These are phyloP conservation scores for Rhodotorula sp. DNA, from an alignment of 1,284 basidiomycete species.

Conservation along the genomic window DNA sequence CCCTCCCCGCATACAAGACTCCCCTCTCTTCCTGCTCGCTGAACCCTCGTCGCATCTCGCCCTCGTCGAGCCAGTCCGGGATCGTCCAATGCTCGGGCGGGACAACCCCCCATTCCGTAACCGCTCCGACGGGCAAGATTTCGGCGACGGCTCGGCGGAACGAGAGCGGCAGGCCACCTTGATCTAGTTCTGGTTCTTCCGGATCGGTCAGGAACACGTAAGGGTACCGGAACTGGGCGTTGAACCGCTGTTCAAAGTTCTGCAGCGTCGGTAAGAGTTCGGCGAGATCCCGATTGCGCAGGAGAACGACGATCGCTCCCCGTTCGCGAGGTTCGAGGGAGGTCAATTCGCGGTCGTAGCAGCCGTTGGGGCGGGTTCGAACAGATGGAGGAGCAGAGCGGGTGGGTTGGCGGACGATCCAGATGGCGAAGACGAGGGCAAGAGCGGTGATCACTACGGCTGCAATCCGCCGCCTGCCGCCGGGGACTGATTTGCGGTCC, in stretches of 20 bases:
- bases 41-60: slow-evolving; percentile 25
- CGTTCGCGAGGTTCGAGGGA: slow-evolving; percentile 28
- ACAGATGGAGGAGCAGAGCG: not conserved
- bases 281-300: slow-evolving; percentile 35
- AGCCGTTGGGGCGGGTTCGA: slow-evolving; percentile 1
- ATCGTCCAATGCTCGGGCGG: slow-evolving; percentile 38
- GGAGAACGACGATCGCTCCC: slow-evolving; percentile 39
- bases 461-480: not conserved
- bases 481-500: no score
- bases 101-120: slow-evolving; percentile 35
- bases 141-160: slow-evolving; percentile 29
- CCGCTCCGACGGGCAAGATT: slow-evolving; percentile 26
- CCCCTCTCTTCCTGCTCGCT: slow-evolving; percentile 33
- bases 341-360: not conserved
- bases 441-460: slow-evolving; percentile 3
- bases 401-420: not conserved
- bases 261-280: slow-evolving; percentile 39
- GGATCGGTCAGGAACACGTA: slow-evolving; percentile 41
- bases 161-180: slow-evolving; percentile 8
- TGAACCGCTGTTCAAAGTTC: slow-evolving; percentile 43
- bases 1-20: slow-evolving; percentile 42
- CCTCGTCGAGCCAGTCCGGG: slow-evolving; percentile 37
- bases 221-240: slow-evolving; percentile 39
- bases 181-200: slow-evolving; percentile 17
- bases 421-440: slow-evolving; percentile 7